Percentiles rank a stretch among this genome's conserved stretches.
Evolutionary conservation across 225 moss, liverwort and hornwort genomes (phyloP).

Genomic region (Marchantia paleacea): DNA sequence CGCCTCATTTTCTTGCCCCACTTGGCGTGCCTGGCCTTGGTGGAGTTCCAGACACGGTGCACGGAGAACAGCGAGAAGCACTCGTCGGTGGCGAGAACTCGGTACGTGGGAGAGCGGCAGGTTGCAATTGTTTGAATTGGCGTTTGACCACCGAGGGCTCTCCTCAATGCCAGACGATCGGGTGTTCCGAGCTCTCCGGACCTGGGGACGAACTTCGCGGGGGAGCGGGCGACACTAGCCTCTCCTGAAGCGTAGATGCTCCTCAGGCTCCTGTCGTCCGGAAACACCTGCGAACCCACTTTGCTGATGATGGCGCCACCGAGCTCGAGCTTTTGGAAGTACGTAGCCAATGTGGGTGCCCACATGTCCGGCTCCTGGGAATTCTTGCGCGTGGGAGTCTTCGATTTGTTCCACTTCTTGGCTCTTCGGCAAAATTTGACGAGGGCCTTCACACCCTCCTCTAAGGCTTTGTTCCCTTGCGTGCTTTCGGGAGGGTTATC

Average conservation of each 20-base stretch:
- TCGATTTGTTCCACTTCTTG: slow-evolving; percentile 56
- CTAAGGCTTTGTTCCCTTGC: slow-evolving; percentile 36
- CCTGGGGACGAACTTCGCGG: slow-evolving; percentile 34
- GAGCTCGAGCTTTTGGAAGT: slow-evolving; percentile 45
- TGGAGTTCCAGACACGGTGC: slow-evolving; percentile 36
- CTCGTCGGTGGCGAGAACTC: slow-evolving; percentile 46
- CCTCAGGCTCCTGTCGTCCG: slow-evolving; percentile 32
- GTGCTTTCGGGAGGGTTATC: slow-evolving; percentile 26
- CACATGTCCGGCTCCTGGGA: slow-evolving; percentile 57
- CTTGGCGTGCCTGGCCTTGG: slow-evolving; percentile 42
- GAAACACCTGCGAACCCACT: slow-evolving; percentile 39
- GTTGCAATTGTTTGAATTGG: slow-evolving; percentile 33
- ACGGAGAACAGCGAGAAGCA: slow-evolving; percentile 41
- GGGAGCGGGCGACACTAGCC: slow-evolving; percentile 32
- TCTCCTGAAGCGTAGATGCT: slow-evolving; percentile 15
- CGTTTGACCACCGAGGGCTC: slow-evolving; percentile 39
- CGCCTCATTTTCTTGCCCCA: slow-evolving; percentile 47
- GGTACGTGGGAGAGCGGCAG: slow-evolving; percentile 35
- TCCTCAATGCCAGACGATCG: slow-evolving; percentile 38
- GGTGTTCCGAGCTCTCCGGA: slow-evolving; percentile 38
- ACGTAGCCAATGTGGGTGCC: slow-evolving; percentile 63
- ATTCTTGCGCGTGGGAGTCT: slow-evolving; percentile 26
- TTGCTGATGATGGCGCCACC: slow-evolving; percentile 32
- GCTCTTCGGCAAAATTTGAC: slow-evolving; percentile 49
- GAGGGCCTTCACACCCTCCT: slow-evolving; percentile 65